A percentile compares a stretch with the other conserved stretches of the same genome.
Conservation (phyloP, 2,329 filamentous ascomycete genomes). For the Monosporascus sp. region DNA sequence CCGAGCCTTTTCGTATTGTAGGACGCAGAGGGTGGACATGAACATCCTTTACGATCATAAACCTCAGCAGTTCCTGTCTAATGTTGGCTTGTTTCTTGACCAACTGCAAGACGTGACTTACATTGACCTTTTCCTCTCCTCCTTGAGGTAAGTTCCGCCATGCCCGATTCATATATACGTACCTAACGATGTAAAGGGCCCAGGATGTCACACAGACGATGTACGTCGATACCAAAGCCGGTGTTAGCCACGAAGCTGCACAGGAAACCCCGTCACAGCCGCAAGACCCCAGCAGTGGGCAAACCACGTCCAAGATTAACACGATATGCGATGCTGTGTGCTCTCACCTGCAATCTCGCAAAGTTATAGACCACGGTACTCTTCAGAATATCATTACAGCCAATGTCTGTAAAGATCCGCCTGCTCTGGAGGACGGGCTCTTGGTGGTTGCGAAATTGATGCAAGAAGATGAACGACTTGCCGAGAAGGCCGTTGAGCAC, state of each 20-base stretch:
- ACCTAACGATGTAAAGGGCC: slow-evolving; percentile 46
- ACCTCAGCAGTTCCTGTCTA: slow-evolving; percentile 77
- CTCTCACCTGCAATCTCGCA: slow-evolving; percentile 55
- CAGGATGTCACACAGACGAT: slow-evolving; percentile 92
- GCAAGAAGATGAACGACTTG: slow-evolving; percentile 62
- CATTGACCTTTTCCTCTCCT: slow-evolving; percentile 87
- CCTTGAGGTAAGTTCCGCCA: slow-evolving; percentile 56
- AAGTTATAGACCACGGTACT: slow-evolving; percentile 47
- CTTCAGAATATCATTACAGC: slow-evolving; percentile 92
- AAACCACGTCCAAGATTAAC: slow-evolving; percentile 65
- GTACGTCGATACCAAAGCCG: slow-evolving; percentile 78
- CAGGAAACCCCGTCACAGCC: slow-evolving; percentile 9
- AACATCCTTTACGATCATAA: slow-evolving; percentile 94
- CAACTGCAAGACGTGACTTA: slow-evolving; percentile 78
- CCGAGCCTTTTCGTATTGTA: slow-evolving; percentile 79
- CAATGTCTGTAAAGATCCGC: slow-evolving; percentile 87
- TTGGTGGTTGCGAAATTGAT: slow-evolving; percentile 70
- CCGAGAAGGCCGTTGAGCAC: slow-evolving; percentile 87
- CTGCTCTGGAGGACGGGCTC: slow-evolving; percentile 82
- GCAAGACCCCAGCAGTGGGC: not conserved
- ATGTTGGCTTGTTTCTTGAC: slow-evolving; percentile 71
- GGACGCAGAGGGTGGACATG: slow-evolving; percentile 93
- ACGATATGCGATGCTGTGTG: slow-evolving; percentile 82
- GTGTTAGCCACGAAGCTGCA: slow-evolving; percentile 15
- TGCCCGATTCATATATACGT: slow-evolving; percentile 11